Conservation (phyloP, 2,329 filamentous ascomycete species). For the Fusarium sororula region DNA sequence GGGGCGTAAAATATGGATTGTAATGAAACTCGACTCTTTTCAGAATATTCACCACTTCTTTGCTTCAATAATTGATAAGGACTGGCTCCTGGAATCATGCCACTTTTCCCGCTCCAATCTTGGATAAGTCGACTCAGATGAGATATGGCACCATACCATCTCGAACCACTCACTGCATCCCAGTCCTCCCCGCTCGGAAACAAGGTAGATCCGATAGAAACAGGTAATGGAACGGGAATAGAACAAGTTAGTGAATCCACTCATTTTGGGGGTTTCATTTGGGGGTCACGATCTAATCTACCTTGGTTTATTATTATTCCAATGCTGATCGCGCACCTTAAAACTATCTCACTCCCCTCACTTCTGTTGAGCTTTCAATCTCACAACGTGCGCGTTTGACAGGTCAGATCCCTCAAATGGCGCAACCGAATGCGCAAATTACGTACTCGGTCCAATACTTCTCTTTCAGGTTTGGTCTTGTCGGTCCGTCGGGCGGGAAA, state of each 20-base stretch:
- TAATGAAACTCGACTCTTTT: constrained; percentile 31
- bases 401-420: constrained; percentile 9
- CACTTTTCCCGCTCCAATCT: constrained; percentile 6
- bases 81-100: not conserved
- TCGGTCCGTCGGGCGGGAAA: constrained; percentile 5
- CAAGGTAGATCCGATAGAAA: constrained; percentile 17
- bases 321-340: not conserved
- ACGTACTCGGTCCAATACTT: constrained; percentile 12
- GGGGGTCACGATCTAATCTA: not conserved
- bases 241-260: constrained; percentile 13
- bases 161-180: not conserved
- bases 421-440: constrained; percentile 33
- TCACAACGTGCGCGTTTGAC: constrained; percentile 1
- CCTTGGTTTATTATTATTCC: not conserved
- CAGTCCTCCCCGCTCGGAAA: not conserved
- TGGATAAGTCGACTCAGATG: not conserved
- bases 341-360: not conserved
- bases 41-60: constrained; percentile 23
- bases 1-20: constrained; percentile 6
- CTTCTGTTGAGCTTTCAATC: not conserved
- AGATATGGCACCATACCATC: constrained; percentile 26
- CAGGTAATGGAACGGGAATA: constrained; percentile 14
- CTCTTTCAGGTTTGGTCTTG: constrained; percentile 12
- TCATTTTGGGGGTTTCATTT: constrained; percentile 7
- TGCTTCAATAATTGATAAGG: not conserved